Evolutionary conservation across 2,329 filamentous ascomycete genomes (phyloP), one percentile per base, ranked within the genome.

Genomic region (Colletotrichum sp.): DNA sequence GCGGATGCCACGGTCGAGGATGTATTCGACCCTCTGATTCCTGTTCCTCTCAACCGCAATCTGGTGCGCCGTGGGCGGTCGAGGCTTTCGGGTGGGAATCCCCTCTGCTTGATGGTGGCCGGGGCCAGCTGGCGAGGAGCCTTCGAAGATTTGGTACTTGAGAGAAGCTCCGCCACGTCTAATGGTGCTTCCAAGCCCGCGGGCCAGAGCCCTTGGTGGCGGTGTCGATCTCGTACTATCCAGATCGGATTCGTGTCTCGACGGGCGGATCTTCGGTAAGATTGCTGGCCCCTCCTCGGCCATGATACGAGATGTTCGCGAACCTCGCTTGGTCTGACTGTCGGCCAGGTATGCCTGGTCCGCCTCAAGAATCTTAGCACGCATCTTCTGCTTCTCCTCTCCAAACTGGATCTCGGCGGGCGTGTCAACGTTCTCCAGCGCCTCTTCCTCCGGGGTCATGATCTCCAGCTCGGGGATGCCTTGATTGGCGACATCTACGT

Each of bases 61-160:
- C 84, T 97, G 95, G 83, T 97, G 95, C 44, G 94, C 94, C 0
- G 95, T 97, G 0, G 95, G 91, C 4, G 95, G 95, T 2, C 95
- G 90, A 10, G 93, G 92, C 81, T 95, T 93, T 73, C 91, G 87
- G 24, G 88, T 87, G 48, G 89, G 86, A n/a, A 90, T 88, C 16
- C 88, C 88, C 73, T 93, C 92, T 16, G 90, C 87, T 24, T 89
- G 84, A 22, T 88, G 86, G 18, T 89, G 85, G 26, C 89, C 88
- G 74, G 88, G 87, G 36, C 86, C 89, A 57, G 87, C 90, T 8
- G 92, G 92, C 3, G 92, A 93, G 0, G 91, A 92, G 18, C 87
- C 90, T 75, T 93, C 92, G 32, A 91, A 87, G 28, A 92, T 87
- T 78, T 91, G 89, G 78, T 93, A 90, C 81, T 92, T 93, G 57